phyloP scores from a whole-genome alignment of 306 rosid genomes.

The Gastrolobium villosum region DNA sequence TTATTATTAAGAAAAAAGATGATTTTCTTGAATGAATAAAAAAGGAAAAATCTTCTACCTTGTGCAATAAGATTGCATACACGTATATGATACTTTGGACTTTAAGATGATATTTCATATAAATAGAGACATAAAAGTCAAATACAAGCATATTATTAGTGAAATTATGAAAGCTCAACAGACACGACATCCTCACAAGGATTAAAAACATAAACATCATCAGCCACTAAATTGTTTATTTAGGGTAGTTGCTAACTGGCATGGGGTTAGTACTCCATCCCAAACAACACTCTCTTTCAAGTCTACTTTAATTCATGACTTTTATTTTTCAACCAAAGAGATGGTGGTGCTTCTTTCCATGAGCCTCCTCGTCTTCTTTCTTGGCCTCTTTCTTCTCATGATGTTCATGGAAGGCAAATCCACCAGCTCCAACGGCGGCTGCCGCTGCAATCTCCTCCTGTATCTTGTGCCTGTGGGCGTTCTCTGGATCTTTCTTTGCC shows the following conservation, averaged over 20 bases:
- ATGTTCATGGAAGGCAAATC: conserved; percentile 67
- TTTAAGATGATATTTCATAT: neutral
- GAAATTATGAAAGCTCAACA: neutral
- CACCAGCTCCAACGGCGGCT: conserved; percentile 59
- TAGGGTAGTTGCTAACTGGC: conserved; percentile 1
- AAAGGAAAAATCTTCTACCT: too few relatives aligned
- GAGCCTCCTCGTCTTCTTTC: conserved; percentile 42
- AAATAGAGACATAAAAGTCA: neutral
- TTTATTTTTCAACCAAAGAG: conserved; percentile 40
- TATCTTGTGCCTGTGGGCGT: conserved; percentile 64
- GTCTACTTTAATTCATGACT: neutral
- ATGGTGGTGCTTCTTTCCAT: conserved; percentile 51
- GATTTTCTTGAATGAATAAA: too few relatives aligned
- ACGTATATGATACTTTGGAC: neutral
- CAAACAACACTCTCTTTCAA: neutral
- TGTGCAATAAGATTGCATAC: neutral
- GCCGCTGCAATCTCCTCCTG: conserved; percentile 65
- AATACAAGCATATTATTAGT: neutral
- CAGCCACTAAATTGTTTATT: neutral
- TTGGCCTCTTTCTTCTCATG: conserved; percentile 62
- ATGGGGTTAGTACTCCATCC: neutral
- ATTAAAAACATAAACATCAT: neutral
- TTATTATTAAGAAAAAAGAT: too few relatives aligned
- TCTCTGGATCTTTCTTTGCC: conserved; percentile 58
- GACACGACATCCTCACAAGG: too few relatives aligned